phyloP scores from a whole-genome alignment of 2,329 filamentous ascomycete species.

The Arthrobotrys sinensis region DNA sequence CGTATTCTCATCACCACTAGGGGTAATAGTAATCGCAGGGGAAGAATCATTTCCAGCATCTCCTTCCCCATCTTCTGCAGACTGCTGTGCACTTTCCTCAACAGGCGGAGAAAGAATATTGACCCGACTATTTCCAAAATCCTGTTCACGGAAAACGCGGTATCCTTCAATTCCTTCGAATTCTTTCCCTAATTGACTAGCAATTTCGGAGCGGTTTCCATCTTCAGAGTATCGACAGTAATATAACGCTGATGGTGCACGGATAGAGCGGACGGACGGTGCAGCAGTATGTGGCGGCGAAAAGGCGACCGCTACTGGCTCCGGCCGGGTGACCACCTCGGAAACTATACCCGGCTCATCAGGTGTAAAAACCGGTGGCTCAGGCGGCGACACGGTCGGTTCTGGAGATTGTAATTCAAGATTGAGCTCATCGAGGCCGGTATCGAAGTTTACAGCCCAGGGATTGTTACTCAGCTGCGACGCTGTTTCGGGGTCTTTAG shows the following conservation, averaged over 20 bases:
- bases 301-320: neutral
- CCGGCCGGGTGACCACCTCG: neutral
- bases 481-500: neutral
- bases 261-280: neutral
- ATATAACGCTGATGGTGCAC: constrained; percentile 17
- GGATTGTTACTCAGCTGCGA: constrained; percentile 13
- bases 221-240: constrained; percentile 42
- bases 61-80: neutral
- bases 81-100: neutral
- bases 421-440: neutral
- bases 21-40: constrained; percentile 9
- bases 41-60: constrained; percentile 10
- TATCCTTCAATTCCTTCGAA: neutral
- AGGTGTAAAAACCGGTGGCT: neutral
- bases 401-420: neutral
- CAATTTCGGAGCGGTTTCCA: neutral
- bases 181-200: neutral
- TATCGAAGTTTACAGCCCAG: neutral
- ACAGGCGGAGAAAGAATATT: neutral
- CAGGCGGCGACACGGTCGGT: neutral
- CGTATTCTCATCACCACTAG: neutral
- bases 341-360: neutral
- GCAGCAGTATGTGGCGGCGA: neutral
- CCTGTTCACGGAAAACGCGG: constrained; percentile 35
- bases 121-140: neutral